Conservation (phyloP, 257 asterid genomes). For the Thymus mandschuricus region DNA sequence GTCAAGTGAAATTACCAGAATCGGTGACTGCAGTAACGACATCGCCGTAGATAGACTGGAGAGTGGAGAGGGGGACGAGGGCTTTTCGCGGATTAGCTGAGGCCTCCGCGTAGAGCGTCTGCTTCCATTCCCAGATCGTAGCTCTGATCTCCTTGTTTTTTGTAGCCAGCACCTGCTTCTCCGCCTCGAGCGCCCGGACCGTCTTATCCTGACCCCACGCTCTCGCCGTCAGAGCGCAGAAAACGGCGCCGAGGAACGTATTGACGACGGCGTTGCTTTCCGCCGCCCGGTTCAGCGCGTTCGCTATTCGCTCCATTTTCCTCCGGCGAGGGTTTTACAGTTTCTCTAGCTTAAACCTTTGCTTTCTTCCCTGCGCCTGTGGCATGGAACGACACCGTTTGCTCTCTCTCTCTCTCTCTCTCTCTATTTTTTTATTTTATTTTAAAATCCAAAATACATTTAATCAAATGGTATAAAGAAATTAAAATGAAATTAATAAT, state of each 20-base stretch:
- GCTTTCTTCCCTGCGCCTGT: no score
- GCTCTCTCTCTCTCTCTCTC: no score
- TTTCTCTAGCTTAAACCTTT: background rate
- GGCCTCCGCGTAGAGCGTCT: slow-evolving; percentile 72
- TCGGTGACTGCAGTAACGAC: slow-evolving; percentile 36
- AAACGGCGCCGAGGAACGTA: slow-evolving; percentile 46
- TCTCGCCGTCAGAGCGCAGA: slow-evolving; percentile 55
- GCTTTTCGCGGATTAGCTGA: slow-evolving; percentile 46
- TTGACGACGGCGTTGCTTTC: slow-evolving; percentile 61
- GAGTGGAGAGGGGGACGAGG: slow-evolving; percentile 66
- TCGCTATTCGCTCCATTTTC: slow-evolving; percentile 54
- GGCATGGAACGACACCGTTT: no score
- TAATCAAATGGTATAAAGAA: no score
- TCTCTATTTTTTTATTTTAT: no score
- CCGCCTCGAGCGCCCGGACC: slow-evolving; percentile 60
- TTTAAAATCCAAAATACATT: no score
- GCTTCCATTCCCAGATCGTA: slow-evolving; percentile 86
- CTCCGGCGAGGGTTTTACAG: slow-evolving; percentile 26
- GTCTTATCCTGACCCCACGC: slow-evolving; percentile 56
- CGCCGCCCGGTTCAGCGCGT: slow-evolving; percentile 53
- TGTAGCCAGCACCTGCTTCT: slow-evolving; percentile 53
- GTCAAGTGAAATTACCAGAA: slow-evolving; percentile 43
- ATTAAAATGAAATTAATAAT: no score
- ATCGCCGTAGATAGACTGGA: slow-evolving; percentile 83
- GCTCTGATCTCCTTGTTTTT: slow-evolving; percentile 62